Evolutionary conservation across 2,329 filamentous ascomycete genomes (phyloP), one percentile per base, ranked within the genome.

Genomic region (Chrysoporthe cubensis): DNA sequence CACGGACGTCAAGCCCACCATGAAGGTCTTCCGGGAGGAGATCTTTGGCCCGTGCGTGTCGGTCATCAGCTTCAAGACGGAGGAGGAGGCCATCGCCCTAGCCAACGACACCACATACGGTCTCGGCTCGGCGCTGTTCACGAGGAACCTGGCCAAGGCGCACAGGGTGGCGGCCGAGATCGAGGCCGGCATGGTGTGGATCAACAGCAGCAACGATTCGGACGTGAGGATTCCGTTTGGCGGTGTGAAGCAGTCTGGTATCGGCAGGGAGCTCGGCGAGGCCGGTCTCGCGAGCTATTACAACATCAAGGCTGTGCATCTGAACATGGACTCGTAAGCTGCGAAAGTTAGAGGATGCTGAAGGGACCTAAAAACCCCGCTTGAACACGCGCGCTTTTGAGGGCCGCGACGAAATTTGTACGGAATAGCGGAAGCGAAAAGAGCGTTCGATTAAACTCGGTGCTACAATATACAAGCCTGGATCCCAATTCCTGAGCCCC

Each of bases 41-140:
- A 78, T 79, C 64, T 79, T 79, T 66, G 78, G 78, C 1, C 77
- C 77, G 1, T 78, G 76, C 64, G 77, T 78, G 34, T 75, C 74
- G 18, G 71, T 80, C 42, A 74, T 75, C 46, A 68, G 70, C 13
- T 80, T 80, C 72, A 71, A 74, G 68, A 76, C 74, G 8, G 78
- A 79, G 70, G 78, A 78, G 56, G 78, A 80, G 67, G 78, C 78
- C 4, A 69, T 80, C 34, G 72, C 72, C 58, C 70, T 79, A 67
- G 75, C 75, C 11, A 80, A 80, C 66, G 76, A 87, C 73, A 84
- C 82, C 1, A 83, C 80, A 0, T 88, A 89, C 71, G 87, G 87
- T 6, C 79, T 89, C 0, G 86, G 85, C 4, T 80, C 83, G 7
- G 84, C 87, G 0, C 76, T 90, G 3, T 90, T 89, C 71, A 88